phyloP scores from a whole-genome alignment of 495 filamentous ascomycete genomes.

The Cercophora samala region DNA sequence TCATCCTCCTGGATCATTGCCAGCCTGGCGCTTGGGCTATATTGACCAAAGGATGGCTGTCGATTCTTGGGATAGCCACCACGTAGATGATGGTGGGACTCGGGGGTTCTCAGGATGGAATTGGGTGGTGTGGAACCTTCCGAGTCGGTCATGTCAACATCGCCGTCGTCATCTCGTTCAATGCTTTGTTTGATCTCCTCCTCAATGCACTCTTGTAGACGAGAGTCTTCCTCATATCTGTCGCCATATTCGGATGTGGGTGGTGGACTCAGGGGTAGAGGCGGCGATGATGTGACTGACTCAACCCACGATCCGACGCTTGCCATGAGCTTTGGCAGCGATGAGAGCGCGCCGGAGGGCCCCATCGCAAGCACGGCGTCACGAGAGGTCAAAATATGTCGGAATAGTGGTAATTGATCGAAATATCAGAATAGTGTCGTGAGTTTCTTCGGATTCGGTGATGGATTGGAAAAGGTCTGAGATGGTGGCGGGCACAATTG shows the following conservation, averaged over 20 bases:
- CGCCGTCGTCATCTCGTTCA: neutral
- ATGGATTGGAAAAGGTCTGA: neutral
- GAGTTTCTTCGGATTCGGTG: neutral
- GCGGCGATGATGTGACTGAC: neutral
- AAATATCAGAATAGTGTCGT: neutral
- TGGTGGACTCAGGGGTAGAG: constrained; percentile 1
- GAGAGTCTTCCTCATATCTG: constrained; percentile 1
- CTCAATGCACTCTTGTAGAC: constrained; percentile 2
- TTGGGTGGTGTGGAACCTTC: too few relatives aligned
- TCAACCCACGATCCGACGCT: neutral
- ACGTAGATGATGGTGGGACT: neutral
- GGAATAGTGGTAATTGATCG: neutral
- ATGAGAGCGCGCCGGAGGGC: neutral
- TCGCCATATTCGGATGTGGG: neutral
- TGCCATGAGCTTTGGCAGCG: neutral
- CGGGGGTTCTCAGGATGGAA: neutral
- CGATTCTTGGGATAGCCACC: neutral
- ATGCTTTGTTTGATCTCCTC: neutral
- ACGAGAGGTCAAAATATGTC: neutral
- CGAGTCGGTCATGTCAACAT: neutral
- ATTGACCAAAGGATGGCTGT: neutral
- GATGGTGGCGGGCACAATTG: neutral
- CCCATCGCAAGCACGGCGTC: neutral
- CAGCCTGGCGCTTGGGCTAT: neutral
- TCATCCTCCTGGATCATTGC: neutral